Percentiles rank a stretch among this genome's conserved stretches.
Evolutionary conservation across 306 rosid genomes (phyloP).

Genomic region (Astragalus glycyphyllos): DNA sequence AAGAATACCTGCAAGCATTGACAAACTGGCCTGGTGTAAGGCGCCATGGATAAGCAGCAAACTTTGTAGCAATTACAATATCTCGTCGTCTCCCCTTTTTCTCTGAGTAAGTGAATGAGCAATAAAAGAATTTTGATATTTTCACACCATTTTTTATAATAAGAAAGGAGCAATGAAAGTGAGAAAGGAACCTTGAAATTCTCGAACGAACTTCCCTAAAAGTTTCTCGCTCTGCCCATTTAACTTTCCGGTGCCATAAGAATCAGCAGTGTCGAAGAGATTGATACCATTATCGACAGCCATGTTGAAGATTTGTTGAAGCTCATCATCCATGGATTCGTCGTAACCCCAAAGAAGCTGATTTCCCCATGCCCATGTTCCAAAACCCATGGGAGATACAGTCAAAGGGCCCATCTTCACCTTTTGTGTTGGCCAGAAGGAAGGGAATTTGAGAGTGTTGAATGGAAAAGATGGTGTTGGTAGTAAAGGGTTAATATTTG

Average conservation of each 20-base stretch:
- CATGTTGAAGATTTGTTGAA: slow-evolving; percentile 74
- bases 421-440: slow-evolving; percentile 79
- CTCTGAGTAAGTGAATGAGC: slow-evolving; percentile 49
- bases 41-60: slow-evolving; percentile 99
- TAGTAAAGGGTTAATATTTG: slow-evolving; percentile 41
- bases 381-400: slow-evolving; percentile 95
- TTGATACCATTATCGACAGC: slow-evolving; percentile 82
- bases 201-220: slow-evolving; percentile 75
- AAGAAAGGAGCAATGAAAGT: slow-evolving; percentile 7
- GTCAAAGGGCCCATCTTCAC: slow-evolving; percentile 84
- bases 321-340: slow-evolving; percentile 86
- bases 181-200: slow-evolving; percentile 63
- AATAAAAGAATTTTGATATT: neutral
- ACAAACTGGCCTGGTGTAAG: slow-evolving; percentile 86
- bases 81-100: slow-evolving; percentile 58
- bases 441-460: slow-evolving; percentile 68
- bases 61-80: slow-evolving; percentile 86
- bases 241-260: slow-evolving; percentile 90
- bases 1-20: slow-evolving; percentile 81
- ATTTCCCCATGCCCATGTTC: slow-evolving; percentile 99
- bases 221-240: slow-evolving; percentile 94
- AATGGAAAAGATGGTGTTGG: slow-evolving; percentile 55
- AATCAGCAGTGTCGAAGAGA: slow-evolving; percentile 92
- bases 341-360: slow-evolving; percentile 89
- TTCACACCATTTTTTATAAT: no score